Evolutionary conservation across 768 basidiomycete species (phyloP).

Genomic region (Gymnopilus junonius): DNA sequence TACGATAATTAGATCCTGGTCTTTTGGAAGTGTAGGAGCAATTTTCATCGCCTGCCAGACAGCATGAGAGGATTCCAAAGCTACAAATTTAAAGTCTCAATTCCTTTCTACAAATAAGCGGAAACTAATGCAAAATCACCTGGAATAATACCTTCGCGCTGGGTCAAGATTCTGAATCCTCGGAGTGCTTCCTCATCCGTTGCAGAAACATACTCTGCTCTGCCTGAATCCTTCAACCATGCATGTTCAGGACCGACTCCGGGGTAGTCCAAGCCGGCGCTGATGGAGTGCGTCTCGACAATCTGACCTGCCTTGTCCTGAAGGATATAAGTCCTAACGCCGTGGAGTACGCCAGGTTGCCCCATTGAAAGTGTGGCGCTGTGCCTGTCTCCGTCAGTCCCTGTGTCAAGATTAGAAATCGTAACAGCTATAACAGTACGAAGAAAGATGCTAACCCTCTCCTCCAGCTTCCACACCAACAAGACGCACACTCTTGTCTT

Average conservation of each 20-base stretch:
- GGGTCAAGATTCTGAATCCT: constrained; percentile 90
- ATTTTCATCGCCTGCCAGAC: constrained; percentile 90
- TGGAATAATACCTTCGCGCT: constrained; percentile 96
- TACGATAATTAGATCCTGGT: constrained; percentile 89
- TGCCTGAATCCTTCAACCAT: constrained; percentile 92
- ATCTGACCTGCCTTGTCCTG: constrained; percentile 92
- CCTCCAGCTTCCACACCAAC: constrained; percentile 98
- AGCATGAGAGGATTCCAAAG: constrained; percentile 94
- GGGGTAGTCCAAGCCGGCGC: constrained; percentile 94
- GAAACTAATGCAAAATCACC: constrained; percentile 47
- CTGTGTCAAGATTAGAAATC: constrained; percentile 38
- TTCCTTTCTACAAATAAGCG: background rate
- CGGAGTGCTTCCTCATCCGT: constrained; percentile 94
- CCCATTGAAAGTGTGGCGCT: constrained; percentile 94
- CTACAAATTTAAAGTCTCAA: constrained; percentile 39
- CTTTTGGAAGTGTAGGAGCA: constrained; percentile 84
- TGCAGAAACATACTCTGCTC: constrained; percentile 92
- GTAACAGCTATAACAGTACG: constrained; percentile 2
- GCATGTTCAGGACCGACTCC: constrained; percentile 99
- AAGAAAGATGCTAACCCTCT: constrained; percentile 62
- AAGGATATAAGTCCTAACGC: constrained; percentile 93
- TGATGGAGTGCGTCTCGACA: constrained; percentile 96
- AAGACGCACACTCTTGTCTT: constrained; percentile 81
- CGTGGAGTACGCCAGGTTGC: constrained; percentile 93
- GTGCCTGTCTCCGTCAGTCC: constrained; percentile 82